Percentiles rank a stretch among this genome's conserved stretches.
These are phyloP conservation scores for Leccinum pellstonianum DNA, from an alignment of 768 basidiomycete species.

Conservation along the genomic window DNA sequence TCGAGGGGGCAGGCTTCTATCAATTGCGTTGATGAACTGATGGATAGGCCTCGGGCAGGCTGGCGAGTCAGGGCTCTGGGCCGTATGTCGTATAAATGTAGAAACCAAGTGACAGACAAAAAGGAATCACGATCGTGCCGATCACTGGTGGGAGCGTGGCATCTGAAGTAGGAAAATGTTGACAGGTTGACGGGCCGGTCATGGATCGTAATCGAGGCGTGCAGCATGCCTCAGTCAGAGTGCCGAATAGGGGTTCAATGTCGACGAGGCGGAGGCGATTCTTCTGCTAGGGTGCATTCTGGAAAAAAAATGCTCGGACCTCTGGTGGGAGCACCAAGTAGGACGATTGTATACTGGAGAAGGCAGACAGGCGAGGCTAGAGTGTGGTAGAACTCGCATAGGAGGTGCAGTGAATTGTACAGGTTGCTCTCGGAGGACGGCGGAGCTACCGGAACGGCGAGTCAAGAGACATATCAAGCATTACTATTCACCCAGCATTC, in stretches of 20 bases:
- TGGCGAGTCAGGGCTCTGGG: constrained; percentile 11
- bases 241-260: neutral
- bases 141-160: neutral
- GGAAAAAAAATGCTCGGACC: neutral
- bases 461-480: neutral
- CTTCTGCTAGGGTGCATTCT: neutral
- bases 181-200: neutral
- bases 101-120: constrained; percentile 4
- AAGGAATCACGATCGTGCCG: neutral
- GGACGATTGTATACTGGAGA: neutral
- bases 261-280: neutral
- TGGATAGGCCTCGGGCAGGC: neutral
- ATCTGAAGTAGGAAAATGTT: neutral
- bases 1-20: constrained; percentile 2
- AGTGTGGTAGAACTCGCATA: constrained; percentile 1
- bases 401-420: neutral
- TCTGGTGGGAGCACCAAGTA: neutral
- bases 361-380: neutral
- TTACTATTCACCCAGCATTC: neutral
- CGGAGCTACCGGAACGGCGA: neutral
- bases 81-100: constrained; percentile 2
- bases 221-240: neutral
- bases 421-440: neutral
- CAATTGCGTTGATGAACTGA: constrained; percentile 9
- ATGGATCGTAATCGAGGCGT: neutral